Percentiles rank a stretch among this genome's conserved stretches.
phyloP scores from a whole-genome alignment of 2,329 filamentous ascomycete genomes.

The Pseudogymnoascus sp. region DNA sequence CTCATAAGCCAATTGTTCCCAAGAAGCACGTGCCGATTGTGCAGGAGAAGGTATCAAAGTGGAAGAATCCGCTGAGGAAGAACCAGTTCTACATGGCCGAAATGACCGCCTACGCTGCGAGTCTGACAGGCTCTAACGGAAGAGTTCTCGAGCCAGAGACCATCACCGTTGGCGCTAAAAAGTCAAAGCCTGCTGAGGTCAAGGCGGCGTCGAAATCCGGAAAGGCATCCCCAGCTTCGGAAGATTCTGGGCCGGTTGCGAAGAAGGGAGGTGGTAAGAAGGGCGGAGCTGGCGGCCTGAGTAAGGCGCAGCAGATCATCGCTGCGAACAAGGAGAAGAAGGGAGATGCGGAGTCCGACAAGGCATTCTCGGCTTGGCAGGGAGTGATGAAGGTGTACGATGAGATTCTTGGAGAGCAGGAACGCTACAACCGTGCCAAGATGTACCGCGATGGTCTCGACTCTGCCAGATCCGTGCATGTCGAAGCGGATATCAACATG shows the following conservation, averaged over 20 bases:
- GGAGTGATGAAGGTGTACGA: constrained; percentile 26
- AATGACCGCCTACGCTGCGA: constrained; percentile 61
- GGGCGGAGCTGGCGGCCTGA: constrained; percentile 30
- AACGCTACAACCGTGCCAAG: constrained; percentile 24
- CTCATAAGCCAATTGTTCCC: constrained; percentile 41
- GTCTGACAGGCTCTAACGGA: constrained; percentile 56
- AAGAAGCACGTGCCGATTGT: constrained; percentile 31
- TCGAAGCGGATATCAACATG: constrained; percentile 31
- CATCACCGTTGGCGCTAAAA: constrained; percentile 43
- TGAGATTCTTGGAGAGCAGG: constrained; percentile 22
- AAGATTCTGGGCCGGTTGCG: constrained; percentile 16
- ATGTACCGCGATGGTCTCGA: constrained; percentile 27
- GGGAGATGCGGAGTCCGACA: constrained; percentile 25
- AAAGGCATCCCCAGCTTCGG: constrained; percentile 10
- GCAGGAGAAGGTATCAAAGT: constrained; percentile 35
- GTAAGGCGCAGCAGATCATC: constrained; percentile 30
- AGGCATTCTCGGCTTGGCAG: constrained; percentile 27
- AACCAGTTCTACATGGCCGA: constrained; percentile 61
- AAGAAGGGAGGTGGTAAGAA: constrained; percentile 33
- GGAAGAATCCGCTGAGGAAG: constrained; percentile 28
- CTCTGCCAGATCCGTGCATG: constrained; percentile 20
- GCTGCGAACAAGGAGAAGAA: constrained; percentile 27
- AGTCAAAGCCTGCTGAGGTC: constrained; percentile 22
- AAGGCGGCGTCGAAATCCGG: constrained; percentile 23
- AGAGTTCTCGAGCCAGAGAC: constrained; percentile 57